A percentile compares a stretch with the other conserved stretches of the same genome.
Conservation (phyloP, 2,329 filamentous ascomycete genomes). For the Stagonosporopsis cucurbitacearum region DNA sequence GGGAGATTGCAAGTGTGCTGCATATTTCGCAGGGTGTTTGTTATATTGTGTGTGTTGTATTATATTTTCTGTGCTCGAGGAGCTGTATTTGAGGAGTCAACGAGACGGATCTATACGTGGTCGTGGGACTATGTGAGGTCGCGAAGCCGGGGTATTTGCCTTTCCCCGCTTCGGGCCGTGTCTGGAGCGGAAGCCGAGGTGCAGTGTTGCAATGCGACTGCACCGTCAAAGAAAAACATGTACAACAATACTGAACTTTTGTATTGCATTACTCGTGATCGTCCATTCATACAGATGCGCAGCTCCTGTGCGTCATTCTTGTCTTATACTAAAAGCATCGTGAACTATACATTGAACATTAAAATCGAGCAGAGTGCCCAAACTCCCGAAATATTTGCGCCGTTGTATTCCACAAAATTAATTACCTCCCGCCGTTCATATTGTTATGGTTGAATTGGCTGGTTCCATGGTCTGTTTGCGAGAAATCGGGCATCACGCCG, state of each 20-base stretch:
- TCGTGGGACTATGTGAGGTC: neutral
- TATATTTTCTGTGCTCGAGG: too few relatives aligned
- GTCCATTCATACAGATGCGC: constrained; percentile 1
- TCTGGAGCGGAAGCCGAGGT: constrained; percentile 8
- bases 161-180: neutral
- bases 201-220: neutral
- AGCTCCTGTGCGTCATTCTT: neutral
- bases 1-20: neutral
- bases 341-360: constrained; percentile 19
- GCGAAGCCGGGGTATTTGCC: neutral
- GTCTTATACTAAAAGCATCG: neutral
- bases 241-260: too few relatives aligned
- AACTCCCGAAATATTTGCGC: neutral
- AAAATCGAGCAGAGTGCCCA: neutral
- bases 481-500: constrained; percentile 45
- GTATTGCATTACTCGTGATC: constrained; percentile 1
- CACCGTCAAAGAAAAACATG: too few relatives aligned
- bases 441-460: constrained; percentile 43
- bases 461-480: constrained; percentile 36
- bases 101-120: neutral
- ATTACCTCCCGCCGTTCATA: constrained; percentile 41
- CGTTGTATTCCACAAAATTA: neutral
- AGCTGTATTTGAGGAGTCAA: too few relatives aligned
- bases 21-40: too few relatives aligned
- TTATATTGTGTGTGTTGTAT: too few relatives aligned